phyloP scores from a whole-genome alignment of 2,329 filamentous ascomycete genomes.

The Fusarium mexicanum region DNA sequence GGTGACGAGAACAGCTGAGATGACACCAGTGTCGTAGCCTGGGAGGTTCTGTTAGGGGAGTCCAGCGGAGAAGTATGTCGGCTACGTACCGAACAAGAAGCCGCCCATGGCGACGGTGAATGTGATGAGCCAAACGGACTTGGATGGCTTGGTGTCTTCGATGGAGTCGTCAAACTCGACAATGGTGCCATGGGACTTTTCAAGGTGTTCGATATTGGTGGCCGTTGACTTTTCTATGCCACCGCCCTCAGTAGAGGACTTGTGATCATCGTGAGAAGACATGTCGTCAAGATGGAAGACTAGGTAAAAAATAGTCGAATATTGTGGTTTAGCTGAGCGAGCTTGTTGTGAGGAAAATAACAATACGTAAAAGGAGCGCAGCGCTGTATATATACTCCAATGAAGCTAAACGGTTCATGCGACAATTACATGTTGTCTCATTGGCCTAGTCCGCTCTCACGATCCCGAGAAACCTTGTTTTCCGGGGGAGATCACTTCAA shows the following conservation, averaged over 20 bases:
- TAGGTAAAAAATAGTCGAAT: background rate
- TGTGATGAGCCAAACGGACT: constrained; percentile 40
- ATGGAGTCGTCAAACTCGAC: constrained; percentile 25
- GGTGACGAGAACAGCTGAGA: constrained; percentile 46
- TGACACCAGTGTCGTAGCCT: constrained; percentile 50
- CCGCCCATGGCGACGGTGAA: constrained; percentile 49
- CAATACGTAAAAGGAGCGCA: background rate
- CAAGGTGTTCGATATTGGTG: constrained; percentile 27
- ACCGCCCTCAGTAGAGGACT: background rate
- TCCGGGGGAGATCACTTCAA: background rate
- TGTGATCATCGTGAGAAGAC: background rate
- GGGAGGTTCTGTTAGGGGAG: accelerated
- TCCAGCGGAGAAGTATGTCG: accelerated
- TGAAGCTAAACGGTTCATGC: background rate
- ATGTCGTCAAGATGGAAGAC: background rate
- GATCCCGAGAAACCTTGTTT: background rate
- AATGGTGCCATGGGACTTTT: constrained; percentile 10
- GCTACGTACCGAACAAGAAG: constrained; percentile 47
- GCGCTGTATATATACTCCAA: background rate
- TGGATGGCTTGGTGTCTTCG: constrained; percentile 38
- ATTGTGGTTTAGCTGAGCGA: background rate
- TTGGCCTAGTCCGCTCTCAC: background rate
- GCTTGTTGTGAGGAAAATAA: background rate
- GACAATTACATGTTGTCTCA: background rate
- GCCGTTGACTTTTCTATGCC: background rate